Percentiles rank a stretch among this genome's conserved stretches.
phyloP scores from a whole-genome alignment of 2,329 filamentous ascomycete genomes.

The Neonectria neomacrospora region DNA sequence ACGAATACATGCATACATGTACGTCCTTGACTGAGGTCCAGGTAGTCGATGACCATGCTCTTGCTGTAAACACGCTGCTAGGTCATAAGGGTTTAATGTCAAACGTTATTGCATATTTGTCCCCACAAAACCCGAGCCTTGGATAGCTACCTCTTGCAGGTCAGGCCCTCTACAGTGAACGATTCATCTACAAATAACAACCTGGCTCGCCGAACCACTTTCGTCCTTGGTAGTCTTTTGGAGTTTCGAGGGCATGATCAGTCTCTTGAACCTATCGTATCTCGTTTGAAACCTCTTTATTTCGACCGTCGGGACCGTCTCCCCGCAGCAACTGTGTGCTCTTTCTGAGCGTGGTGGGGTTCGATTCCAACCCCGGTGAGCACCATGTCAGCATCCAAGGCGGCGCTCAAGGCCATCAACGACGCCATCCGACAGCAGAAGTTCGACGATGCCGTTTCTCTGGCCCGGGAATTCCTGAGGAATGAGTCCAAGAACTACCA shows the following conservation, averaged over 20 bases:
- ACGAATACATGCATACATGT: no score
- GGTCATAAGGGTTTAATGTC: not conserved
- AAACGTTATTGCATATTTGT: not conserved
- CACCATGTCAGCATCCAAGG: slow-evolving; percentile 70
- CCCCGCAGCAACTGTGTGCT: slow-evolving; percentile 3
- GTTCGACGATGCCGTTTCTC: slow-evolving; percentile 78
- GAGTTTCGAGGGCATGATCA: not conserved
- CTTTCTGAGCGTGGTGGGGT: slow-evolving; percentile 32
- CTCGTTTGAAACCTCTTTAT: not conserved
- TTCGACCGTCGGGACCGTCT: slow-evolving; percentile 1
- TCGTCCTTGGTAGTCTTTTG: not conserved
- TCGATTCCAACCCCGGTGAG: slow-evolving; percentile 24
- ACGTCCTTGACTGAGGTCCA: no score
- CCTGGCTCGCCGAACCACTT: not conserved
- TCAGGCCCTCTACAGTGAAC: not conserved
- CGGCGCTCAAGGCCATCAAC: slow-evolving; percentile 83
- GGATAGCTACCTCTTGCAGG: not conserved
- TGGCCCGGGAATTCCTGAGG: slow-evolving; percentile 75
- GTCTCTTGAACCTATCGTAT: slow-evolving; percentile 1
- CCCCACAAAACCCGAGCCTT: slow-evolving; percentile 6
- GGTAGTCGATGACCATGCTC: not conserved
- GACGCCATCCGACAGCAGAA: slow-evolving; percentile 81
- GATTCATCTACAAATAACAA: slow-evolving; percentile 5
- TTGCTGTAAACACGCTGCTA: not conserved
- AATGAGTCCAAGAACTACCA: slow-evolving; percentile 84